Evolutionary conservation across 2,329 filamentous ascomycete species (phyloP).

Genomic region (Botryotinia globosa): DNA sequence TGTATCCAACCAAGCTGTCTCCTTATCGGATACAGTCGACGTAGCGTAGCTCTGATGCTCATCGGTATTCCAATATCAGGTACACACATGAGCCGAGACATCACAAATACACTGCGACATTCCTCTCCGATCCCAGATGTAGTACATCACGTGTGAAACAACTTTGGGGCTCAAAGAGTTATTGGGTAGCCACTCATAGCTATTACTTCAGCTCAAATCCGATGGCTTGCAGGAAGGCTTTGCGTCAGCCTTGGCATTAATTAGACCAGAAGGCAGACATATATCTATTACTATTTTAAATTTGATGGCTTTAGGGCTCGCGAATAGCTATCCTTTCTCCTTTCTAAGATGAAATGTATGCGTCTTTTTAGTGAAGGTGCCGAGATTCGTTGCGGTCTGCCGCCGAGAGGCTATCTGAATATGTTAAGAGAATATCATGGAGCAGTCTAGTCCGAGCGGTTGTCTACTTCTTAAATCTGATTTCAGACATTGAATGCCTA

Average conservation of each 20-base stretch:
- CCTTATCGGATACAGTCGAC: background rate
- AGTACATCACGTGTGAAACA: slow-evolving; percentile 1
- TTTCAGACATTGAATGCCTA: background rate
- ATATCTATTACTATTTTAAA: slow-evolving; percentile 6
- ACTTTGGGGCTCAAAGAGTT: background rate
- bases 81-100: background rate
- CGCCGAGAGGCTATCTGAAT: background rate
- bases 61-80: background rate
- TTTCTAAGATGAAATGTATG: background rate
- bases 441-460: background rate
- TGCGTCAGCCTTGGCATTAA: background rate
- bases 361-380: background rate
- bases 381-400: background rate
- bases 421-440: background rate
- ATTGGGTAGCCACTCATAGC: slow-evolving; percentile 7
- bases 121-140: background rate
- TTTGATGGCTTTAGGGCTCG: background rate
- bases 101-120: background rate
- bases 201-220: slow-evolving; percentile 10
- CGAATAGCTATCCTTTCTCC: background rate
- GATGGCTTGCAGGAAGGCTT: slow-evolving; percentile 12
- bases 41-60: background rate
- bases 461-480: background rate
- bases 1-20: background rate
- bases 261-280: slow-evolving; percentile 1